Conservation (phyloP, 202 grass and related monocot genomes). For the Setaria italica region DNA sequence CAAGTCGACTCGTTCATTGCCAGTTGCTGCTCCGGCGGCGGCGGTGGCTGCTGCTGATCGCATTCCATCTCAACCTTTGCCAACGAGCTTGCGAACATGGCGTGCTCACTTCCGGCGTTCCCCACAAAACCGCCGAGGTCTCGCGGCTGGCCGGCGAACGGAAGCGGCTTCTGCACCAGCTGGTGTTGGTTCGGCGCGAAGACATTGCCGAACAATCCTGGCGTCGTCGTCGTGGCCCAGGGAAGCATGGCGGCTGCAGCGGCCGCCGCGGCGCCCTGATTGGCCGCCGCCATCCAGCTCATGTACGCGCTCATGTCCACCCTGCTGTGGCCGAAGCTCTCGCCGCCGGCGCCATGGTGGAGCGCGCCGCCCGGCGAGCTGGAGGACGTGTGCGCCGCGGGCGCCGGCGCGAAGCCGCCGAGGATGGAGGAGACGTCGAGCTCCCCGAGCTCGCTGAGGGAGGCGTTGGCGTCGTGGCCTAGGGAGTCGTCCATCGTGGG, state of each 20-base stretch:
- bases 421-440: slow-evolving; percentile 64
- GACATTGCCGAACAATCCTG: slow-evolving; percentile 46
- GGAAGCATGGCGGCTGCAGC: slow-evolving; percentile 46
- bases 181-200: slow-evolving; percentile 38
- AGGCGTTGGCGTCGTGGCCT: slow-evolving; percentile 39
- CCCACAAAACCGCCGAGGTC: slow-evolving; percentile 17
- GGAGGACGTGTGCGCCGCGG: neutral
- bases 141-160: slow-evolving; percentile 45
- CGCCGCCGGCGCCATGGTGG: slow-evolving; percentile 9
- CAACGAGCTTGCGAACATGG: slow-evolving; percentile 40
- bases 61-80: slow-evolving; percentile 53
- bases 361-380: neutral
- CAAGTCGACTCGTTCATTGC: slow-evolving; percentile 51
- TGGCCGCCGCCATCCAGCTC: slow-evolving; percentile 57
- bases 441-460: slow-evolving; percentile 56
- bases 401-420: slow-evolving; percentile 33
- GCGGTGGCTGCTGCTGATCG: slow-evolving; percentile 32
- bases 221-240: slow-evolving; percentile 33
- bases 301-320: slow-evolving; percentile 59
- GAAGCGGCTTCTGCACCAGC: slow-evolving; percentile 43
- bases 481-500: slow-evolving; percentile 49
- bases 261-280: slow-evolving; percentile 37
- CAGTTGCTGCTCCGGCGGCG: slow-evolving; percentile 29
- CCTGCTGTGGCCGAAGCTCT: slow-evolving; percentile 49
- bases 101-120: slow-evolving; percentile 15